Conservation (phyloP, 2,329 filamentous ascomycete species). For the Neonectria neomacrospora region DNA sequence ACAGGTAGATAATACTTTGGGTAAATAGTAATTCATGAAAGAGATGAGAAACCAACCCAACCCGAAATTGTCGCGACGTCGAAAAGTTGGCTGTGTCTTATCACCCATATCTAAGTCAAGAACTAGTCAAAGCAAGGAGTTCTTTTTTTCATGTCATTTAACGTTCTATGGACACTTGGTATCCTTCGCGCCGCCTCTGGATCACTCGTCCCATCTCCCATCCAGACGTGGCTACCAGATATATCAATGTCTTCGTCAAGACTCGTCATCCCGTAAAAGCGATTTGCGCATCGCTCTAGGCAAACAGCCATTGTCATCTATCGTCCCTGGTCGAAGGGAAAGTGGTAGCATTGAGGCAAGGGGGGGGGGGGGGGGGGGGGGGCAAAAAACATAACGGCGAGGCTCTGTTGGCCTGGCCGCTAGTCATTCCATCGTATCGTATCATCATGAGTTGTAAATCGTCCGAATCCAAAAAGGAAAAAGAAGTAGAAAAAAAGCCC, state of each 20-base stretch:
- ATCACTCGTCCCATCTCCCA: conserved; percentile 8
- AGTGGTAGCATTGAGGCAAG: conserved; percentile 15
- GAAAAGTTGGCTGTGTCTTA: background rate
- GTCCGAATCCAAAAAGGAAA: conserved; percentile 26
- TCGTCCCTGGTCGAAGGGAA: conserved; percentile 12
- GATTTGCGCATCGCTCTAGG: conserved; percentile 6
- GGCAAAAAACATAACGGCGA: conserved; percentile 38
- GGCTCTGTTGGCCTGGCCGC: conserved; percentile 42
- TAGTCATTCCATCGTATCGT: conserved; percentile 45
- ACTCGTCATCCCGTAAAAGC: conserved; percentile 14
- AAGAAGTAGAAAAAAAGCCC: conserved; percentile 26
- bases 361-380: conserved; percentile 19
- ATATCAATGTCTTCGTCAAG: conserved; percentile 37
- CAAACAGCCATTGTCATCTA: conserved; percentile 10
- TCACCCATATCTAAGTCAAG: background rate
- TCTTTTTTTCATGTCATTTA: conserved; percentile 38
- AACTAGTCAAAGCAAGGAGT: background rate
- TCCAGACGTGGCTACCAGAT: conserved; percentile 20
- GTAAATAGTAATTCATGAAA: conserved; percentile 17
- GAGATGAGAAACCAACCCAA: background rate
- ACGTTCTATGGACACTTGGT: conserved; percentile 44
- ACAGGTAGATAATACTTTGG: conserved; percentile 5
- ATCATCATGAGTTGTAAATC: conserved; percentile 44
- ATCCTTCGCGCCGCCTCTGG: conserved; percentile 29
- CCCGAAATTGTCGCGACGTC: background rate